A percentile compares a stretch with the other conserved stretches of the same genome.
Evolutionary conservation across 805 yeast genomes (phyloP).

Genomic region (Sugiyamaella smithiae): DNA sequence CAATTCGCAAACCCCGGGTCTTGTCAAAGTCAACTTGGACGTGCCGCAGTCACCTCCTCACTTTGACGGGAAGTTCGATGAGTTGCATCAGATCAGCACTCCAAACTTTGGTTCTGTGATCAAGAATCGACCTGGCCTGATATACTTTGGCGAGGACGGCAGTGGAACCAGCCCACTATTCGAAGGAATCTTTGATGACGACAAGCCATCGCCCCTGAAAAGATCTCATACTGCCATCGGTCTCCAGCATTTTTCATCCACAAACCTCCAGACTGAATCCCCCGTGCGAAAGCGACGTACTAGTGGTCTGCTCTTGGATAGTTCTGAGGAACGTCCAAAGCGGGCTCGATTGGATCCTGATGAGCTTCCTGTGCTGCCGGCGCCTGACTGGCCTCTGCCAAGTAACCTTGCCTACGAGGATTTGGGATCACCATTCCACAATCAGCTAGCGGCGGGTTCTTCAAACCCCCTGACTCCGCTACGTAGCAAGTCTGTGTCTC

Average conservation of each 20-base stretch:
- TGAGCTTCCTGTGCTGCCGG: conserved; percentile 18
- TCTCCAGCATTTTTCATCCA: conserved; percentile 22
- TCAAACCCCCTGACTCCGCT: conserved; percentile 8
- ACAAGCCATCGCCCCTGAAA: conserved; percentile 18
- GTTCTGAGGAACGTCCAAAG: conserved; percentile 2
- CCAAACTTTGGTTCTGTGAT: not conserved
- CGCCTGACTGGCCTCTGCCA: conserved; percentile 11
- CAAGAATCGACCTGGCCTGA: not conserved
- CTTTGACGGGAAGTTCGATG: not conserved
- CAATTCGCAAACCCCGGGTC: not conserved
- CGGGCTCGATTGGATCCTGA: conserved; percentile 12
- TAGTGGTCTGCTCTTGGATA: conserved; percentile 9
- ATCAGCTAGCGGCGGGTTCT: not conserved
- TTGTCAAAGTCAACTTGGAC: not conserved
- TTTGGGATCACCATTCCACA: not conserved
- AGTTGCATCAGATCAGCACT: not conserved
- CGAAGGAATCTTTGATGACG: conserved; percentile 1
- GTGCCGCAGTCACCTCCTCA: not conserved
- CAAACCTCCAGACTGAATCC: conserved; percentile 20
- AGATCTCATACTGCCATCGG: conserved; percentile 29
- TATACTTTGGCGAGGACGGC: conserved; percentile 12
- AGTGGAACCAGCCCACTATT: not conserved
- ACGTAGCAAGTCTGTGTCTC: conserved; percentile 13
- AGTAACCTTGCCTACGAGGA: not conserved
- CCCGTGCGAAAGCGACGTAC: conserved; percentile 15